Evolutionary conservation across 2,329 filamentous ascomycete genomes (phyloP).

Genomic region (Penicillium italicum): DNA sequence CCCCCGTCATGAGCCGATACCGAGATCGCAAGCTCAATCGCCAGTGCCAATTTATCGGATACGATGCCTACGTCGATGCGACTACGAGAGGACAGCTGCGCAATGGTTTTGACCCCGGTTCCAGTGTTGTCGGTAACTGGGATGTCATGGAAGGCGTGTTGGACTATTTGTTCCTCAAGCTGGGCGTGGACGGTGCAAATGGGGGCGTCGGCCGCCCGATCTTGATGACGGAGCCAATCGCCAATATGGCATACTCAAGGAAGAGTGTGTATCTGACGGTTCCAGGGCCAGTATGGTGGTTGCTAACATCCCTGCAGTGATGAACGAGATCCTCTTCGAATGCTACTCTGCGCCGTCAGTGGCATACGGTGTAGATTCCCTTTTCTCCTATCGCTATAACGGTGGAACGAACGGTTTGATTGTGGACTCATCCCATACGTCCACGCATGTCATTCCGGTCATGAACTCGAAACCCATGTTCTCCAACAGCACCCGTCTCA

Average conservation of each 20-base stretch:
- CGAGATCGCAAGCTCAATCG: constrained; percentile 89
- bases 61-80: constrained; percentile 91
- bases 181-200: constrained; percentile 73
- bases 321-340: constrained; percentile 97
- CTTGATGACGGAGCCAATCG: constrained; percentile 92
- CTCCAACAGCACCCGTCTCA: constrained; percentile 79
- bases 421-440: constrained; percentile 85
- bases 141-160: constrained; percentile 93
- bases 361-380: constrained; percentile 90
- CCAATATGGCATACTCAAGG: constrained; percentile 82
- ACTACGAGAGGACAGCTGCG: constrained; percentile 87
- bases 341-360: constrained; percentile 88
- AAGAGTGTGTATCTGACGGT: constrained; percentile 61
- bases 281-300: background rate
- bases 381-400: constrained; percentile 95
- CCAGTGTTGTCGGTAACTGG: constrained; percentile 93
- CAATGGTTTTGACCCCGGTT: constrained; percentile 85
- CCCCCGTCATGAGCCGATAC: constrained; percentile 91
- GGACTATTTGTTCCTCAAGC: constrained; percentile 91
- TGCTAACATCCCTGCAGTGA: constrained; percentile 56
- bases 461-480: constrained; percentile 81
- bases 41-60: constrained; percentile 87
- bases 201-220: constrained; percentile 79
- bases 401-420: constrained; percentile 82
- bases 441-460: constrained; percentile 93